Base-by-base conservation (phyloP, 306 rosid genomes). In the Pterocarpus santalinus region DNA sequence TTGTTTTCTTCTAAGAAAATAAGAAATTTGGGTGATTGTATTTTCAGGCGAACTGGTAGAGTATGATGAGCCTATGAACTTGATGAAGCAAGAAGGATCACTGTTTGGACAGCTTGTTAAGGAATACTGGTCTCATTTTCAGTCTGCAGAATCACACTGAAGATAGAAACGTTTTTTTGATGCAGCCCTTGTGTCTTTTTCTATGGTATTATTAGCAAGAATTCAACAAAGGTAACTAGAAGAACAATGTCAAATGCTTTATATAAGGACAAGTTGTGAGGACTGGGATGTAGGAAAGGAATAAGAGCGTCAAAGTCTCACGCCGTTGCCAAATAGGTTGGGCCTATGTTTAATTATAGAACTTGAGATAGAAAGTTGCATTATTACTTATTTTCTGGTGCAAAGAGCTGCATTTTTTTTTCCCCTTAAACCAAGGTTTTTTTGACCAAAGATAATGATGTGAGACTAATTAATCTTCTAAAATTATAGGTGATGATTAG, bases 51-150 rank as follows among this genome's bases (percentile, higher is more conserved):
- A 87, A 81, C 22, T 86, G n/a, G 87, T 84, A 47, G 96, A 91
- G 78, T 91, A 88, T 77, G 93, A 91, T 57, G 92, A 89, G 76
- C 96, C 93, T n/a, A 79, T 78, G 86, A 82, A 70, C 12, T 72
- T 88, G 65, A 85, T 89, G 81, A 86, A 88, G 77, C 83, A 60
- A 68, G 94, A 88, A 81, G 92, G 80, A 35, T 90, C 94, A 2
- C 70, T 90, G 60, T 91, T 91, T 9, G 89, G 86, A 35, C 81
- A 85, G 77, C 88, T 90, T 49, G 94, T 90, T 8, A 79, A 91
- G 81, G 92, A 91, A 71, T 91, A 89, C 77, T 91, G 96, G 92
- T 91, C 96, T 76, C 90, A 86, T 84, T 78, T 88, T 38, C 90
- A 86, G 60, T 83, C 88, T 35, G 87, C 88, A 60, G 85, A 81